Base-by-base conservation (phyloP, 768 basidiomycete species). In the Hydnomerulius pinastri region DNA sequence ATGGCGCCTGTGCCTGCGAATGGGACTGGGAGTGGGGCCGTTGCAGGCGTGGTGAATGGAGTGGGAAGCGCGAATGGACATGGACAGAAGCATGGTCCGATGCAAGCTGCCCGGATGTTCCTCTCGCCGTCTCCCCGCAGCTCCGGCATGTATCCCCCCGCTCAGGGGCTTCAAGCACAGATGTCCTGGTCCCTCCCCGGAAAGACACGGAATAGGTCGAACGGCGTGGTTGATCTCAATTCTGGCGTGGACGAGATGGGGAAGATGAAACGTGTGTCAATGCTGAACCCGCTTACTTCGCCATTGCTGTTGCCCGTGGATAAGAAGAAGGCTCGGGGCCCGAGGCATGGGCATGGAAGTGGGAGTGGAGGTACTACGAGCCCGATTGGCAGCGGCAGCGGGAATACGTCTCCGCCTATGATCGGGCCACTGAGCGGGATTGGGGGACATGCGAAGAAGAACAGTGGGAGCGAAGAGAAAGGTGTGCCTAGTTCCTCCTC, bases 231-330 rank as follows among this genome's bases (percentile, higher is more conserved):
- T n/a, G 20, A 35, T 17, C 33, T 35, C 33, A 35, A 12, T 12
- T 27, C 32, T 37, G 38, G 18, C 18, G 67, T 71, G 13, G 62
- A 62, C 6, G 76, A 79, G 58, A 71, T 77, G 63, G 75, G 73
- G 3, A 65, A 69, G 53, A 68, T 72, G 73, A 64, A 62, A 7
- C 51, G 46, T 21, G 48, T 36, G 29, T 63, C 61, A 8, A 30
- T 54, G 61, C 55, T 63, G 2, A 51, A 39, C 40, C 5, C 46
- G 8, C 21, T 51, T 15, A 6, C 49, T n/a, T 48, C 56, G 29
- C 44, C 55, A 20, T 7, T 30, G 51, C 9, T 28, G 35, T 29
- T 25, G 6, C 43, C 60, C 5, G 10, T n/a, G 2, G 52, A 58
- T n/a, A 45, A 43, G 28, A 8, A 10, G 17, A 50, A 45, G 37